Base-by-base conservation (phyloP, 352 stramenopile species). In the Elongisporangium prolatum region DNA sequence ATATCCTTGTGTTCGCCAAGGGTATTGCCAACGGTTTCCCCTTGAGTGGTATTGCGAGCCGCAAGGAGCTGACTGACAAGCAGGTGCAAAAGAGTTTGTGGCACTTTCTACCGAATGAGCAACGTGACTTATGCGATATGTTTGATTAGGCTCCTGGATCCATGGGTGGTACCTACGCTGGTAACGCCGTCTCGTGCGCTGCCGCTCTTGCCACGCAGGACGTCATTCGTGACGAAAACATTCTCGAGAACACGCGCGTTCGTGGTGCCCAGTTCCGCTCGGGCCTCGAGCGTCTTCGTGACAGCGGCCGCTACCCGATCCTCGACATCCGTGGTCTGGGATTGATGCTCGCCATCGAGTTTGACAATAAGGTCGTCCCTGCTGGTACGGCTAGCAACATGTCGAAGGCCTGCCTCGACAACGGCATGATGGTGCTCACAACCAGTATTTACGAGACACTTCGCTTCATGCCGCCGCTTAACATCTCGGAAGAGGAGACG, bases 1-100 rank as follows among this genome's bases (percentile, higher is more conserved):
- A 98, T 67, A 96, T 98, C 58, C 63, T 98, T 34, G 77, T 92
- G 20, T 97, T 97, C 68, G 93, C 93, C 62, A 98, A 98, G 72
- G 91, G 91, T 21, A 96, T 98, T 63, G 93, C 89, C 3, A 91
- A 88, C 54, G 93, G 93, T 7, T 97, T 96, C 63, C 93, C 93
- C 28, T 74, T 98, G 24, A 95, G 88, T 54, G 92, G 74, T 4
- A 83, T 98, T 67, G 89, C 82, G 7, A 95, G 90, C 24, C 77
- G 89, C 34, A 86, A 86, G 59, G 87, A 97, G 50, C 69, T 98
- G 47, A 93, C 82, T 4, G 85, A 95, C 64, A 68, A 59, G 24
- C 88, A 90, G 52, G 63, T 68, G 63, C 18, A 53, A 17, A 61
- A 4, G 50, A 40, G n/a, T 21, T 40, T 37, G 6, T 34, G 20